phyloP scores from a whole-genome alignment of 257 asterid species.

The Coffea eugenioides region DNA sequence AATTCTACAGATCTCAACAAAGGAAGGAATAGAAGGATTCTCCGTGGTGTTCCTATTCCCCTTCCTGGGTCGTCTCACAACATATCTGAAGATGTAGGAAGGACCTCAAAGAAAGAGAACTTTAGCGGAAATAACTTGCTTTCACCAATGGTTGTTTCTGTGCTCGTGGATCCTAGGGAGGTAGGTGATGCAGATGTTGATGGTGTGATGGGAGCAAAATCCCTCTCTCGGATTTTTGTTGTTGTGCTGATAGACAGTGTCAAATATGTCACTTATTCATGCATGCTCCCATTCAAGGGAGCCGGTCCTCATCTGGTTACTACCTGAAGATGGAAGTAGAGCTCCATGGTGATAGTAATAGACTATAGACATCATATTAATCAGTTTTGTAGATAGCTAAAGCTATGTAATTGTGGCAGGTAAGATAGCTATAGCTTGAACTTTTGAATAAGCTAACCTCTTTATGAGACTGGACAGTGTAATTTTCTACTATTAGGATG shows the following conservation, averaged over 20 bases:
- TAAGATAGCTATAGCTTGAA: neutral
- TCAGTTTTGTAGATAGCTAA: slow-evolving; percentile 64
- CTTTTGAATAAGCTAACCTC: slow-evolving; percentile 1
- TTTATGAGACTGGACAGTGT: neutral
- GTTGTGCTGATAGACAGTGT: slow-evolving; percentile 88
- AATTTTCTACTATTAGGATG: neutral
- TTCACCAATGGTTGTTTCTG: slow-evolving; percentile 93
- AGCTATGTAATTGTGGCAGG: slow-evolving; percentile 10
- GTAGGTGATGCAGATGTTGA: slow-evolving; percentile 69
- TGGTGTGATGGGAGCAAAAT: slow-evolving; percentile 70
- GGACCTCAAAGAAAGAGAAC: slow-evolving; percentile 43
- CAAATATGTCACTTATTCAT: slow-evolving; percentile 91
- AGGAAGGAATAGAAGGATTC: slow-evolving; percentile 70
- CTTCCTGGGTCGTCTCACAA: slow-evolving; percentile 55
- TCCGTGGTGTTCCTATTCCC: slow-evolving; percentile 52
- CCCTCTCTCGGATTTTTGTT: slow-evolving; percentile 75
- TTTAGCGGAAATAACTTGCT: slow-evolving; percentile 38
- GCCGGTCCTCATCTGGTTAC: slow-evolving; percentile 63
- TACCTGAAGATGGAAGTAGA: slow-evolving; percentile 30
- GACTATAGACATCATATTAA: neutral
- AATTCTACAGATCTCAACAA: slow-evolving; percentile 50
- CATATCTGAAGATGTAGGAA: slow-evolving; percentile 45
- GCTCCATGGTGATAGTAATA: neutral
- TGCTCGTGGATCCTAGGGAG: slow-evolving; percentile 93
- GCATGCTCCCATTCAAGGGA: slow-evolving; percentile 88